phyloP scores from a whole-genome alignment of 1,284 basidiomycete genomes.

The Moniliella sp. region DNA sequence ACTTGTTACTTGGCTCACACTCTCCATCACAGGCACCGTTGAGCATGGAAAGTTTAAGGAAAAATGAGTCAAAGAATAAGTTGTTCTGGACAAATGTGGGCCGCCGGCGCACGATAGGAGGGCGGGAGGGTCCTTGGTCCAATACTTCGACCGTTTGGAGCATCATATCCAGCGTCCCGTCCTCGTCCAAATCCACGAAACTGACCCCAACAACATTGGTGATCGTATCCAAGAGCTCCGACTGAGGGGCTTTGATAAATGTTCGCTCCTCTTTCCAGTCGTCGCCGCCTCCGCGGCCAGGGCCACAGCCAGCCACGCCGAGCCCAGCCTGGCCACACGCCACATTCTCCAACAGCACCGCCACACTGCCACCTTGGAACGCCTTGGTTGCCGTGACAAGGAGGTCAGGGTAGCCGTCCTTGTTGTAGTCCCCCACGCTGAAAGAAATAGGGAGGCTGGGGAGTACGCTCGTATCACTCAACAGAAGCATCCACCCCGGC shows the following conservation, averaged over 20 bases:
- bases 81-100: conserved; percentile 83
- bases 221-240: conserved; percentile 46
- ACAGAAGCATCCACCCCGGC: conserved; percentile 41
- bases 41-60: conserved; percentile 60
- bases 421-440: conserved; percentile 67
- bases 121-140: conserved; percentile 40
- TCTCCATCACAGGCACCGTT: not conserved
- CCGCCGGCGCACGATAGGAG: conserved; percentile 8
- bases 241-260: conserved; percentile 41
- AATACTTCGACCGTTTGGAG: conserved; percentile 35
- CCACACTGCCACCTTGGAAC: conserved; percentile 38
- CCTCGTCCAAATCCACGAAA: conserved; percentile 84
- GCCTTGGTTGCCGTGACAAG: conserved; percentile 41
- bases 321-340: conserved; percentile 40
- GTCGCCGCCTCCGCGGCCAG: not conserved
- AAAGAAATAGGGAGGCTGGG: conserved; percentile 50
- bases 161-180: conserved; percentile 83
- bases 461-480: conserved; percentile 42
- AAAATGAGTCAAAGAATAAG: conserved; percentile 95
- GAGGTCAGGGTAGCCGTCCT: conserved; percentile 85
- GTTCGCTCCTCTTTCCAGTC: conserved; percentile 7
- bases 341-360: conserved; percentile 51
- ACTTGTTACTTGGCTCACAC: not conserved
- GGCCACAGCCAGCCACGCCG: conserved; percentile 5
- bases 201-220: conserved; percentile 57